Percentiles rank a stretch among this genome's conserved stretches.
phyloP scores from a whole-genome alignment of 345 rosid species.

The Microcos paniculata region DNA sequence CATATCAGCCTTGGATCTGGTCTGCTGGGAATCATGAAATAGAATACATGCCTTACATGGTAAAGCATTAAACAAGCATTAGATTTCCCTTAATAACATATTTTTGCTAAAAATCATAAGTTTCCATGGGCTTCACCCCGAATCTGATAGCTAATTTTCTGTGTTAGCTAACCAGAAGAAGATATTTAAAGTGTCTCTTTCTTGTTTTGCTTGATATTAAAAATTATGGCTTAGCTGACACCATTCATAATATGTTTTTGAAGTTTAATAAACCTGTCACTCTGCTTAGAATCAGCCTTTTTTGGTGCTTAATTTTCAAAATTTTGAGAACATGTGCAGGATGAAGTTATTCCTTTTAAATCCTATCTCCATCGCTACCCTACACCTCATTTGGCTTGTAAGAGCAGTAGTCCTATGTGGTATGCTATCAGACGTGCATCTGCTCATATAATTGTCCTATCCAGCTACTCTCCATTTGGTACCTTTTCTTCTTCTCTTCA shows the following conservation, averaged over 20 bases:
- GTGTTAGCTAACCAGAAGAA: background rate
- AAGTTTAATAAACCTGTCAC: background rate
- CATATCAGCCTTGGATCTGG: constrained; percentile 97
- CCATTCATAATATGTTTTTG: background rate
- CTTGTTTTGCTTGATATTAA: background rate
- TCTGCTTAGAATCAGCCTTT: background rate
- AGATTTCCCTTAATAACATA: no score
- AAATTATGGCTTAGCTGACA: background rate
- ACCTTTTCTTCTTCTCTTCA: constrained; percentile 27
- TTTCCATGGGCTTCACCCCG: background rate
- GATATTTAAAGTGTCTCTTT: background rate
- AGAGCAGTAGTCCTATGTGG: constrained; percentile 85
- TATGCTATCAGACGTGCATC: constrained; percentile 91
- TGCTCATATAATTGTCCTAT: constrained; percentile 87
- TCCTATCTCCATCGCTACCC: constrained; percentile 74
- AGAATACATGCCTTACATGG: constrained; percentile 94
- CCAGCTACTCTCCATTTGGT: constrained; percentile 98
- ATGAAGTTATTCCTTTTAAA: constrained; percentile 82
- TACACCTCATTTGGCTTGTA: constrained; percentile 78
- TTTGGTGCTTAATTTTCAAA: constrained; percentile 9
- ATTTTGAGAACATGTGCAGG: constrained; percentile 37
- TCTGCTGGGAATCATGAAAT: constrained; percentile 93
- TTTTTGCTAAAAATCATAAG: background rate
- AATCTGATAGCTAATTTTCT: background rate
- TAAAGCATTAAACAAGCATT: constrained; percentile 22